Conservation (phyloP, 805 yeast species). For the Candida suzukii region DNA sequence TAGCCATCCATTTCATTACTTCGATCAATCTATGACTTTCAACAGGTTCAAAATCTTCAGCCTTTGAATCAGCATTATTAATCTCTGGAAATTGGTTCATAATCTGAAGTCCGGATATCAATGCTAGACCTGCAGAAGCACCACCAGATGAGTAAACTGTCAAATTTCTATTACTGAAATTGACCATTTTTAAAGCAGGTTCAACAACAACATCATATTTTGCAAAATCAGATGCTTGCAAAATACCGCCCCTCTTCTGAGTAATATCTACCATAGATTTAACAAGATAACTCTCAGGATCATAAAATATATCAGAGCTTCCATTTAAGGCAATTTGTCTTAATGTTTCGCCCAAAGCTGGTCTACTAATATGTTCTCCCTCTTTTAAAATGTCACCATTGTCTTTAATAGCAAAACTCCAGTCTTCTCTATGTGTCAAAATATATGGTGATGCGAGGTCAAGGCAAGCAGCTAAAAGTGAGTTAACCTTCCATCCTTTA, state of each 20-base stretch:
- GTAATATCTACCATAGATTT: constrained; percentile 44
- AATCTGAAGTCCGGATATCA: constrained; percentile 67
- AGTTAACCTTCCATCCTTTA: constrained; percentile 54
- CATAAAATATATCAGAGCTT: constrained; percentile 70
- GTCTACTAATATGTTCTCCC: constrained; percentile 61
- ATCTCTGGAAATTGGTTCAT: constrained; percentile 9
- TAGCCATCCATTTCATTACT: constrained; percentile 89
- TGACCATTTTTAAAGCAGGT: constrained; percentile 33
- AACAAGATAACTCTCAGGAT: constrained; percentile 73
- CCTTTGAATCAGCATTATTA: constrained; percentile 17
- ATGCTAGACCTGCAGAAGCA: constrained; percentile 78
- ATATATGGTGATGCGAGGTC: constrained; percentile 26
- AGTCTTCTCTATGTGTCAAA: constrained; percentile 30
- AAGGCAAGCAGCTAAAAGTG: constrained; percentile 36
- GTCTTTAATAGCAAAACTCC: constrained; percentile 48
- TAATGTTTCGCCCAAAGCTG: constrained; percentile 59
- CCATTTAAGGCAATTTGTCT: constrained; percentile 70
- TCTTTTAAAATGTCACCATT: constrained; percentile 25
- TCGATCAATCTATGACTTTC: constrained; percentile 69
- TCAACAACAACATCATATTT: constrained; percentile 47
- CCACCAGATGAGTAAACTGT: constrained; percentile 56
- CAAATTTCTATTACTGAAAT: constrained; percentile 18
- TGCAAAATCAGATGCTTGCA: constrained; percentile 58
- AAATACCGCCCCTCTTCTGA: constrained; percentile 57
- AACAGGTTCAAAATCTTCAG: constrained; percentile 35